A percentile compares a stretch with the other conserved stretches of the same genome.
phyloP scores from a whole-genome alignment of 73 alveolate species.

The Tetrahymena malaccensis region DNA sequence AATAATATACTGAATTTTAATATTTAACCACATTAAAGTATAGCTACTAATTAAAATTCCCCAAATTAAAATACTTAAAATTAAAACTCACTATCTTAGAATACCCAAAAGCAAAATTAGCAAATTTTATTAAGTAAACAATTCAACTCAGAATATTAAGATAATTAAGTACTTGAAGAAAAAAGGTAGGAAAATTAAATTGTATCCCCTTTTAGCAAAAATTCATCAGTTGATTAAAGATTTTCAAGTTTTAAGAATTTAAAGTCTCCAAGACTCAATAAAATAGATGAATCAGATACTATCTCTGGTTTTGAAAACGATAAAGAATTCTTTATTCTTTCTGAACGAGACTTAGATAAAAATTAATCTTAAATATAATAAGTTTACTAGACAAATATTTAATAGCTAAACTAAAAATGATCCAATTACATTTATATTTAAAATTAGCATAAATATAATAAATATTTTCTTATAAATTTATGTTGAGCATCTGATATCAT shows the following conservation, averaged over 20 bases:
- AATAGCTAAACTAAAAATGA: neutral
- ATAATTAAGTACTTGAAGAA: neutral
- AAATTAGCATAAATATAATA: too few species aligned
- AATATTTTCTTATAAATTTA: too few species aligned
- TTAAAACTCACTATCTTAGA: neutral
- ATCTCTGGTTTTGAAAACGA: neutral
- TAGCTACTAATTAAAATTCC: neutral
- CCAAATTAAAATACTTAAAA: neutral
- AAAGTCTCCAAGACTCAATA: neutral
- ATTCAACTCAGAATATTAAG: neutral
- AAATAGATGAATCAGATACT: neutral
- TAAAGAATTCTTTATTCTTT: neutral
- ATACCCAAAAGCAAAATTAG: too few species aligned
- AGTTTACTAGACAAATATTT: neutral
- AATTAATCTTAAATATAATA: neutral
- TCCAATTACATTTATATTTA: neutral
- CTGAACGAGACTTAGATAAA: neutral
- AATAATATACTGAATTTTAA: neutral
- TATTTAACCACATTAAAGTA: neutral
- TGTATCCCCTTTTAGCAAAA: neutral
- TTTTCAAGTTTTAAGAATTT: neutral
- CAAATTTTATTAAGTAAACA: neutral
- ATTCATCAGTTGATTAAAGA: neutral
- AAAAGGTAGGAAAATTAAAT: neutral
- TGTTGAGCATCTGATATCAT: too few species aligned